Evolutionary conservation across 225 moss, liverwort and hornwort species (phyloP), one percentile per base, ranked within the genome.

Genomic region (Polytrichum commune): DNA sequence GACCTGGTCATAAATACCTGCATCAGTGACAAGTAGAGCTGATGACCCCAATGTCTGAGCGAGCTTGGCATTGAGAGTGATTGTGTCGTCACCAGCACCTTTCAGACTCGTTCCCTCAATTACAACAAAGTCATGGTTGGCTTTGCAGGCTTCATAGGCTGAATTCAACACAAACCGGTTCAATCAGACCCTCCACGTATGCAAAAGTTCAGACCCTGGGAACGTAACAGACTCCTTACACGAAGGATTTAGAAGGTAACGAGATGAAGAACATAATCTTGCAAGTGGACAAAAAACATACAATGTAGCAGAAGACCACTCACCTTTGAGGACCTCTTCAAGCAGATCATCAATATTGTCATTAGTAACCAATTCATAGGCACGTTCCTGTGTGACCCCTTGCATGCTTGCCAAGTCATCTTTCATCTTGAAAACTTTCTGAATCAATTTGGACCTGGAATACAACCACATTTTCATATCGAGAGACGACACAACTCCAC

Each of bases 321-420:
- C 28, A 95, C 95, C 93, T 90, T 76, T 91, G 24, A 91, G 84
- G n/a, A 96, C 80, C 74, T 93, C 93, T 79, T 96, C 95, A 75
- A 96, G 84, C 70, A 96, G 60, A 69, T 96, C 95, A 73, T 96
- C 95, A 56, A 78, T 75, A 54, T 84, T 93, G 69, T 91, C 88
- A 65, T 75, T 83, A 29, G 90, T 90, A 28, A 96, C 86, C 19
- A 90, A 83, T 71, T 93, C 91, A 72, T 93, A 89, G 29, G 93
- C 95, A 68, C 77, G 84, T 20, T 86, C 88, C 81, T 96, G 93
- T 25, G 91, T 81, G 30, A 96, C 78, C 55, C 93, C 95, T 78
- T 90, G 86, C 95, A 96, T 96, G 60, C 79, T 82, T 29, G 78
- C 78, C 19, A 81, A 78, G 2, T 90, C 88, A 64, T 90, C 95